phyloP scores from a whole-genome alignment of 768 basidiomycete genomes.

The Boletus reticuloceps region DNA sequence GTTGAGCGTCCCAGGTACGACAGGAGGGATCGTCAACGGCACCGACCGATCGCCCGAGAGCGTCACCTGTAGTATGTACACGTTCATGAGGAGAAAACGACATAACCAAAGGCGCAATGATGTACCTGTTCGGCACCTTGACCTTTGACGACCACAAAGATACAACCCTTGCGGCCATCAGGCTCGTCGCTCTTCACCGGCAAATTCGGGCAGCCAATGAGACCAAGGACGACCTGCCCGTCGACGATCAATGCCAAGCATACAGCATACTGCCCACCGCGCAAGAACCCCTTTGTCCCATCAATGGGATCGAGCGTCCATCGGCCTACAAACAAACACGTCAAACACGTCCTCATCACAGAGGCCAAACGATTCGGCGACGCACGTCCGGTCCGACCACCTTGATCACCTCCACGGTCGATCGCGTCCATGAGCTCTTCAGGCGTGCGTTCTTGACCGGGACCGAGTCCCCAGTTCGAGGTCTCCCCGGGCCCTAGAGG shows the following conservation, averaged over 20 bases:
- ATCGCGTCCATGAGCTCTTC: constrained; percentile 78
- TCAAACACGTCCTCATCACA: not conserved
- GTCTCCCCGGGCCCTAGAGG: constrained; percentile 55
- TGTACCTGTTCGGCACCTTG: constrained; percentile 68
- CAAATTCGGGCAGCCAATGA: constrained; percentile 93
- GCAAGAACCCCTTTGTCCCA: constrained; percentile 90
- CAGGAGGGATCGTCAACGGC: constrained; percentile 45
- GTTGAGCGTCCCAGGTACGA: constrained; percentile 47
- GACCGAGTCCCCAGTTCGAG: constrained; percentile 71
- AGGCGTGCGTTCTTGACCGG: constrained; percentile 47
- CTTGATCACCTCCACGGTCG: constrained; percentile 74
- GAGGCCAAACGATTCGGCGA: constrained; percentile 12
- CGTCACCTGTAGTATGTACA: constrained; percentile 48
- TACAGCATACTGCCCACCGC: constrained; percentile 91
- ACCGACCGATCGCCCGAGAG: constrained; percentile 49
- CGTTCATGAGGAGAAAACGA: not conserved
- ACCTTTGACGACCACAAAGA: no score
- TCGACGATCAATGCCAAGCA: constrained; percentile 85
- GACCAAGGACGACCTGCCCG: constrained; percentile 73
- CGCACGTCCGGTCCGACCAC: constrained; percentile 73
- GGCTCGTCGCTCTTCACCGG: constrained; percentile 53
- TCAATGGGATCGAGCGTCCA: constrained; percentile 92
- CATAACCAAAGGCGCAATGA: not conserved
- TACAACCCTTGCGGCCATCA: constrained; percentile 40
- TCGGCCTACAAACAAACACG: constrained; percentile 47